Conservation (phyloP, 768 basidiomycete genomes). For the Boletus tomentosulus region DNA sequence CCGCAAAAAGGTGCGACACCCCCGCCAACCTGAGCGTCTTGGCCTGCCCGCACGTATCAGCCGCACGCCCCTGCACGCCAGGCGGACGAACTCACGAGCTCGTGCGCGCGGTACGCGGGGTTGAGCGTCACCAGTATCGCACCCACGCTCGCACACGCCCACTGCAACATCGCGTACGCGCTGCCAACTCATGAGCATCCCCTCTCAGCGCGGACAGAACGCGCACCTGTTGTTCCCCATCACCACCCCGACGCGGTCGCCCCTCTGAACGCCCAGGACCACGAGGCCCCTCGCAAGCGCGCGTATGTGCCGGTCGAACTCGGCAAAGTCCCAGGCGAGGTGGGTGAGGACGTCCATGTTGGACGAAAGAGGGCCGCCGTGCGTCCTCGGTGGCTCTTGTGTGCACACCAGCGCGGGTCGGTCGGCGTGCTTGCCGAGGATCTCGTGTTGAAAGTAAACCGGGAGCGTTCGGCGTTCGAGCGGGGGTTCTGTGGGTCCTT, state of each 20-base stretch:
- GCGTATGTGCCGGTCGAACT: constrained; percentile 62
- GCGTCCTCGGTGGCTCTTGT: constrained; percentile 51
- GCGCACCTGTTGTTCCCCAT: constrained; percentile 83
- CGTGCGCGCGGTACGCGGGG: constrained; percentile 69
- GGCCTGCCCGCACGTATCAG: constrained; percentile 38
- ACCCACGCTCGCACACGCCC: constrained; percentile 85
- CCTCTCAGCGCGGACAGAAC: not conserved
- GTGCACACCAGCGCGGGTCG: constrained; percentile 64
- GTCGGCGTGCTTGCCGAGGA: constrained; percentile 45
- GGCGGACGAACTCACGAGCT: constrained; percentile 47
- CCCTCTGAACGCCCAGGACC: constrained; percentile 63
- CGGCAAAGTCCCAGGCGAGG: constrained; percentile 70
- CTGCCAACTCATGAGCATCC: constrained; percentile 31
- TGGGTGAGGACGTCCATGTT: constrained; percentile 48
- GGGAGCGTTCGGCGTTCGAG: constrained; percentile 54
- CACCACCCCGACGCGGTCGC: constrained; percentile 73
- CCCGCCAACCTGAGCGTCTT: constrained; percentile 58
- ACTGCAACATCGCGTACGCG: constrained; percentile 76
- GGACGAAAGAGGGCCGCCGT: constrained; percentile 55
- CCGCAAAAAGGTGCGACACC: constrained; percentile 66
- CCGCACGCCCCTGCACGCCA: not conserved
- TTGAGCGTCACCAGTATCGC: constrained; percentile 81
- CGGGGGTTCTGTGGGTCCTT: constrained; percentile 54
- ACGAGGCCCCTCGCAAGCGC: constrained; percentile 70
- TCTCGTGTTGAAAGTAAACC: constrained; percentile 55